Evolutionary conservation across 768 basidiomycete genomes (phyloP).

Genomic region (Rhodosporidiobolus odoratus): DNA sequence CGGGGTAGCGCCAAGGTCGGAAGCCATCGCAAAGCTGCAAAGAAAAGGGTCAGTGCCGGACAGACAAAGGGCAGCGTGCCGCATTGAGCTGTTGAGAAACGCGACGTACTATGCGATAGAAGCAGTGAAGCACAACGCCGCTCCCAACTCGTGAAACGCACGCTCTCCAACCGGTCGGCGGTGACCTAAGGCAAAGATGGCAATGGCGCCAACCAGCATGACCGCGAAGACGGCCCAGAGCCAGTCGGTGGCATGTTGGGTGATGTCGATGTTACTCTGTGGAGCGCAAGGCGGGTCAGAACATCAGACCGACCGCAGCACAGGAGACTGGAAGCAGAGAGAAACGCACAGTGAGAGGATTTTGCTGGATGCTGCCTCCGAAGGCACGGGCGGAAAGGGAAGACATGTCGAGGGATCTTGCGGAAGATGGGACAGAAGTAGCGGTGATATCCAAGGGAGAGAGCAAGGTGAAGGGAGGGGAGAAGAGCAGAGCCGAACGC

Average conservation of each 20-base stretch:
- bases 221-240: slow-evolving; percentile 57
- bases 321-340: background rate
- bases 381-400: background rate
- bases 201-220: slow-evolving; percentile 52
- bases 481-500: too few relatives aligned
- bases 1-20: slow-evolving; percentile 55
- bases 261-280: slow-evolving; percentile 48
- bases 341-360: background rate
- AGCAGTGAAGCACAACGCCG: slow-evolving; percentile 51
- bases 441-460: too few relatives aligned
- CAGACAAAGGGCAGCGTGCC: background rate
- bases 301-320: too few relatives aligned
- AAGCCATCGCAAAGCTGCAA: slow-evolving; percentile 55
- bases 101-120: slow-evolving; percentile 49
- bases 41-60: too few relatives aligned
- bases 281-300: too few relatives aligned
- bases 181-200: slow-evolving; percentile 42
- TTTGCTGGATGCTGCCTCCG: background rate
- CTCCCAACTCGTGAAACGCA: slow-evolving; percentile 54
- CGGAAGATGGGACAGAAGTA: background rate
- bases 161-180: slow-evolving; percentile 48
- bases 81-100: too few relatives aligned
- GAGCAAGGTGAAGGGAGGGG: too few relatives aligned
- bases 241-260: slow-evolving; percentile 54
- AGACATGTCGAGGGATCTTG: background rate